phyloP scores from a whole-genome alignment of 345 rosid species.

The Dipteronia dyeriana region DNA sequence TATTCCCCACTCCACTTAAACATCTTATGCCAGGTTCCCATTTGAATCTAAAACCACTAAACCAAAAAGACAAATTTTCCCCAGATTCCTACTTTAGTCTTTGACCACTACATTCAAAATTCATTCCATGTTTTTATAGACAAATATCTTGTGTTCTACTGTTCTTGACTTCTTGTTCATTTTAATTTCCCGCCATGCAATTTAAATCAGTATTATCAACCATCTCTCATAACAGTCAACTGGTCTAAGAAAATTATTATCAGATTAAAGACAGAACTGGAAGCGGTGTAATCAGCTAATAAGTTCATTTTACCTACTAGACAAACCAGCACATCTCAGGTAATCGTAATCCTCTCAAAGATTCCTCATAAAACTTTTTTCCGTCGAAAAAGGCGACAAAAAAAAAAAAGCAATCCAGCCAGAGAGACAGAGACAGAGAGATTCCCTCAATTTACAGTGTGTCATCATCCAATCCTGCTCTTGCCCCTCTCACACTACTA shows the following conservation, averaged over 20 bases:
- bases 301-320: conserved; percentile 8
- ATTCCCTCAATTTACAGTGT: conserved; percentile 32
- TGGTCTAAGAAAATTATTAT: conserved; percentile 8
- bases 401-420: conserved; percentile 21
- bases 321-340: neutral
- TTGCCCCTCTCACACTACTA: conserved; percentile 23
- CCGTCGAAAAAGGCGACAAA: conserved; percentile 25
- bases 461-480: conserved; percentile 28
- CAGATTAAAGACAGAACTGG: conserved; percentile 23
- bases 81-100: neutral
- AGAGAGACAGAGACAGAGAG: conserved; percentile 23
- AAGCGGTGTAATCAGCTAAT: conserved; percentile 18
- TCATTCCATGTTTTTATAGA: neutral
- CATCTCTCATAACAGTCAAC: neutral
- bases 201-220: neutral
- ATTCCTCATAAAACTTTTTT: conserved; percentile 18
- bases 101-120: neutral
- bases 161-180: too few species aligned
- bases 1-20: neutral
- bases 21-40: neutral
- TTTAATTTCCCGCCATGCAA: too few species aligned
- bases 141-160: neutral
- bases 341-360: neutral
- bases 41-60: conserved; percentile 8
- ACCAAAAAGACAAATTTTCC: neutral